Base-by-base conservation (phyloP, 2,329 filamentous ascomycete genomes). In the Tothia fuscella region DNA sequence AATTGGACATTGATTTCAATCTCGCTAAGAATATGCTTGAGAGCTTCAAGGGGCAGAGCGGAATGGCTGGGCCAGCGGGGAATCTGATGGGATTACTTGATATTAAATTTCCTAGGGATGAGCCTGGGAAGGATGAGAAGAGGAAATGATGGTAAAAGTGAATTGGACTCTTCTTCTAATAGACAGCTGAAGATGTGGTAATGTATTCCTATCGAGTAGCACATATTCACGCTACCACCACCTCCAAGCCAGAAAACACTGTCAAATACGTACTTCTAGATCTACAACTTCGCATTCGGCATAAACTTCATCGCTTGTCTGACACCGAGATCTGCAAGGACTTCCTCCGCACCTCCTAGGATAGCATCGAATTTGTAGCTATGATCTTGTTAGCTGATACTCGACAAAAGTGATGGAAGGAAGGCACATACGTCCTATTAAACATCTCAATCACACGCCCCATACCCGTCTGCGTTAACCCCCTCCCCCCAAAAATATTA, bases 71-170 rank as follows among this genome's bases (percentile, higher is more conserved):
- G 0, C 91, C 91, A 1, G 82, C 83, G 2, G 79, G 88, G 1
- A 96, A 95, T 56, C 66, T 98, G 46, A 71, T 98, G 53, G 80
- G 79, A 5, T 73, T 93, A 63, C 82, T 96, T 80, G 87, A 87
- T 1, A 67, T 95, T 49, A 71, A 75, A 30, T 66, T 95, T 45
- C 89, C 89, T 0, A 71, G 82, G 46, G 86, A 93, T 53, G 85
- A 89, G 46, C 78, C 73, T 20, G 71, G 76, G 26, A 63, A 55
- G 17, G 44, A 50, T 4, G 34, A 45, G 34, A 22, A 37, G 20
- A 6, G 24, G 12, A 13, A 16, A 34, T 34, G 10, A 13, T 29
- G 10, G 26, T 14, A 29, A 29, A 14, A 29, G n/a, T n/a, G n/a
- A n/a, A n/a, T n/a, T n/a, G n/a, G n/a, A n/a, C n/a, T n/a, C n/a